A percentile compares a stretch with the other conserved stretches of the same genome.
Conservation (phyloP, 345 rosid genomes). For the Acer saccharum region DNA sequence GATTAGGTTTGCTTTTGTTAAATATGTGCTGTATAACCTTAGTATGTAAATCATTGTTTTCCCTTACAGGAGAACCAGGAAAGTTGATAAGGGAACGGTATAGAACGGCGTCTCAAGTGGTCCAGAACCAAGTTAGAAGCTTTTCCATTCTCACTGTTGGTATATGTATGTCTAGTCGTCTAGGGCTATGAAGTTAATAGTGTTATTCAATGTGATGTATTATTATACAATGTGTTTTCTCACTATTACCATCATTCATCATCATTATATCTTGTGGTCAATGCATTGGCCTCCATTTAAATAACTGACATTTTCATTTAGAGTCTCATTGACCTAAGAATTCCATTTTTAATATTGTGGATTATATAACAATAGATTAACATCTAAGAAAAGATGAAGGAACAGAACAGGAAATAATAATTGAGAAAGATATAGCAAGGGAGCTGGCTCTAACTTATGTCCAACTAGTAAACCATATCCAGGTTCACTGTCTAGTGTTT, state of each 20-base stretch:
- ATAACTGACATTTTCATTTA: not conserved
- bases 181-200: conserved; percentile 30
- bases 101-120: conserved; percentile 97
- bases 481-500: not conserved
- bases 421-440: not conserved
- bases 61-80: conserved; percentile 81
- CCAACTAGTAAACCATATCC: not conserved
- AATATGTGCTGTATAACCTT: not conserved
- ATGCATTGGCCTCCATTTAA: not conserved
- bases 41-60: conserved; percentile 1
- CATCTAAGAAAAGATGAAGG: no score
- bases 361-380: not conserved
- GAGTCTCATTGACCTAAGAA: not conserved
- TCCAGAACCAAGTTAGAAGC: conserved; percentile 92
- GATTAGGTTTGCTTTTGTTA: conserved; percentile 4
- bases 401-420: not conserved
- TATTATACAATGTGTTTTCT: not conserved
- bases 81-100: conserved; percentile 90
- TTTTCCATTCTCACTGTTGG: conserved; percentile 43
- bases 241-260: not conserved
- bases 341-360: not conserved
- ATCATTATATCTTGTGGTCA: not conserved
- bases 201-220: conserved; percentile 12
- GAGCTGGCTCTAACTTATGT: not conserved
- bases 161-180: conserved; percentile 50